Evolutionary conservation across 2,329 filamentous ascomycete species (phyloP).

Genomic region (Venturia carpophila): DNA sequence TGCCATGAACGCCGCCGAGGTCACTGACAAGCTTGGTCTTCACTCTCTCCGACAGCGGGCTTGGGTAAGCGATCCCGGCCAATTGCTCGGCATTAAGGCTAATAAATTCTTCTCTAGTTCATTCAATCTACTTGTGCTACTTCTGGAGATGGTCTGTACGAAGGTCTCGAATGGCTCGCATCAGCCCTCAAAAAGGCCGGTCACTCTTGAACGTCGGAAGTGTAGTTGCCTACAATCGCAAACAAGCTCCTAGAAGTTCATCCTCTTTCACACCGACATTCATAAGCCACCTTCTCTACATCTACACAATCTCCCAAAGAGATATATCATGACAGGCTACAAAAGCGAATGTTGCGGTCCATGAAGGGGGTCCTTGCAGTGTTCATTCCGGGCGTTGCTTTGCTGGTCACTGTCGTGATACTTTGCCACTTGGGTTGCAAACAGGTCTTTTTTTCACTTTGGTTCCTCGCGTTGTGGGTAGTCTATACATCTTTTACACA

Average conservation of each 20-base stretch:
- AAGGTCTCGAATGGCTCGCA: constrained; percentile 62
- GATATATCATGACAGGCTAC: constrained; percentile 14
- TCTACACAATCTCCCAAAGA: constrained; percentile 16
- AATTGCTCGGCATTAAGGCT: constrained; percentile 12
- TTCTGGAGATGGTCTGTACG: constrained; percentile 97
- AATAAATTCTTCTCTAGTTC: constrained; percentile 49
- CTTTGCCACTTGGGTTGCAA: constrained; percentile 1
- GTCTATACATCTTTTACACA: constrained; percentile 8
- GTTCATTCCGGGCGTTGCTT: constrained; percentile 11
- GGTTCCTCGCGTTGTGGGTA: constrained; percentile 10
- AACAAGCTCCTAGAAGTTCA: constrained; percentile 1
- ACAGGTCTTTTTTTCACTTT: constrained; percentile 4
- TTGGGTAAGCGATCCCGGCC: constrained; percentile 68
- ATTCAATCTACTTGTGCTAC: constrained; percentile 99
- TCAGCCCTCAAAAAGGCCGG: constrained; percentile 18
- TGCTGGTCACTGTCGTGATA: constrained; percentile 13
- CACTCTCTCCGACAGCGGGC: constrained; percentile 97
- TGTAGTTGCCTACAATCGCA: constrained; percentile 7
- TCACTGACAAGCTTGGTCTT: constrained; percentile 99
- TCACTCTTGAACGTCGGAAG: constrained; percentile 15
- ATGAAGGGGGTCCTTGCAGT: constrained; percentile 1
- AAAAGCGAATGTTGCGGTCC: constrained; percentile 13
- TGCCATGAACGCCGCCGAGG: constrained; percentile 99
- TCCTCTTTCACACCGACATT: constrained; percentile 13
- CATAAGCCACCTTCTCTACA: constrained; percentile 12